Evolutionary conservation across 2,329 filamentous ascomycete genomes (phyloP).

Genomic region (Scorias spongiosa): DNA sequence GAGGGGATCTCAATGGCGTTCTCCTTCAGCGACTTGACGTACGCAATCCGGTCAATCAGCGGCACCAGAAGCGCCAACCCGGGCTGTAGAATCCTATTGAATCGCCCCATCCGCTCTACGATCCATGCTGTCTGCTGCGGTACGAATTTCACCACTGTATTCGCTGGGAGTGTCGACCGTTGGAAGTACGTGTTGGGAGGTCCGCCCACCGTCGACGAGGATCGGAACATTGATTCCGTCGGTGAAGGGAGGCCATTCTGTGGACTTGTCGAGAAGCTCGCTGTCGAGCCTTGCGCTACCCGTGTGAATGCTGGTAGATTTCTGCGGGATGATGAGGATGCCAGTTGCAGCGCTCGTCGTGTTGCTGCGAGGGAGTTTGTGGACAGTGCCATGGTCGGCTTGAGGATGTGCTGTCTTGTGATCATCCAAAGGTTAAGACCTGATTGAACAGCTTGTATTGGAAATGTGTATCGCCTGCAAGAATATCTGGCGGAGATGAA

Average conservation of each 20-base stretch:
- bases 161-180: conserved; percentile 57
- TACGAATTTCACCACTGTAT: conserved; percentile 90
- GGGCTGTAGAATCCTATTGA: conserved; percentile 81
- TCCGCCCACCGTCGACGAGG: conserved; percentile 11
- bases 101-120: conserved; percentile 98
- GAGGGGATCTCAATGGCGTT: conserved; percentile 91
- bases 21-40: conserved; percentile 96
- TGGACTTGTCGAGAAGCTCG: conserved; percentile 6
- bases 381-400: not conserved
- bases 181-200: conserved; percentile 24
- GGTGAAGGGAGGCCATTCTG: conserved; percentile 14
- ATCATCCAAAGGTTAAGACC: not conserved
- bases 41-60: conserved; percentile 88
- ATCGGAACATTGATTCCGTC: conserved; percentile 20
- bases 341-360: not conserved
- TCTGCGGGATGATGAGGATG: not conserved
- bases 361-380: not conserved
- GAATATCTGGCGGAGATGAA: no score
- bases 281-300: conserved; percentile 6
- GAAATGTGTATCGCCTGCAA: no score
- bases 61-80: conserved; percentile 80
- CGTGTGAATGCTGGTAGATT: conserved; percentile 5
- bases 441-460: no score
- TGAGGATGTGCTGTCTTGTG: not conserved
- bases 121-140: conserved; percentile 99